phyloP scores from a whole-genome alignment of 2,329 filamentous ascomycete species.

The Nannizziopsis arthrosporioides region DNA sequence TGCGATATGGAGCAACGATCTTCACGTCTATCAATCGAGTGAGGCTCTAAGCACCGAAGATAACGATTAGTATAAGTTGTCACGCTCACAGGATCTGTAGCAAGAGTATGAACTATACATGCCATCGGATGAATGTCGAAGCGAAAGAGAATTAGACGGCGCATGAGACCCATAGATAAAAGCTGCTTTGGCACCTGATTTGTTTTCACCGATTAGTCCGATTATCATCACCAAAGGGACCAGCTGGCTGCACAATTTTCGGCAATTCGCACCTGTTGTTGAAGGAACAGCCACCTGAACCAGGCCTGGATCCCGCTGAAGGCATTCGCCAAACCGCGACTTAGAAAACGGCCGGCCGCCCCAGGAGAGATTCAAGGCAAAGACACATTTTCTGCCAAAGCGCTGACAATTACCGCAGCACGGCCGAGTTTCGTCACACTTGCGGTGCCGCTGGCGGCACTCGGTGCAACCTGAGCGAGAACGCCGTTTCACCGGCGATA shows the following conservation, averaged over 20 bases:
- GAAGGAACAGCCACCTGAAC: slow-evolving; percentile 11
- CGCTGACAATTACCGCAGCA: slow-evolving; percentile 13
- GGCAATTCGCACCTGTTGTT: slow-evolving; percentile 8
- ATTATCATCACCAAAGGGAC: background rate
- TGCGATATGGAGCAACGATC: background rate
- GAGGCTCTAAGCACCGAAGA: background rate
- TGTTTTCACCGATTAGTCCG: background rate
- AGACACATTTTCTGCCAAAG: slow-evolving; percentile 12
- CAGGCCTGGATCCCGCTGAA: slow-evolving; percentile 13
- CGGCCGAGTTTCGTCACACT: slow-evolving; percentile 16
- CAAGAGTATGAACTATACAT: background rate
- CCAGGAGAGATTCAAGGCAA: slow-evolving; percentile 14
- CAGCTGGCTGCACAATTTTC: background rate
- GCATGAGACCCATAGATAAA: slow-evolving; percentile 4
- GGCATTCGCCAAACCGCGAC: slow-evolving; percentile 16
- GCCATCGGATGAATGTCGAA: background rate
- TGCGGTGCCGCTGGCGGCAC: slow-evolving; percentile 16
- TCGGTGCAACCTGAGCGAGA: slow-evolving; percentile 16
- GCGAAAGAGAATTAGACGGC: background rate
- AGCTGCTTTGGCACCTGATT: background rate
- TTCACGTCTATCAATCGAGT: background rate
- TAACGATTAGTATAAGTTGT: background rate
- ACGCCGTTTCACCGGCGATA: slow-evolving; percentile 10
- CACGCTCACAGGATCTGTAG: background rate
- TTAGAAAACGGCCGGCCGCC: slow-evolving; percentile 15